phyloP scores from a whole-genome alignment of 2,329 filamentous ascomycete species.

The Monosporascus cannonballus region DNA sequence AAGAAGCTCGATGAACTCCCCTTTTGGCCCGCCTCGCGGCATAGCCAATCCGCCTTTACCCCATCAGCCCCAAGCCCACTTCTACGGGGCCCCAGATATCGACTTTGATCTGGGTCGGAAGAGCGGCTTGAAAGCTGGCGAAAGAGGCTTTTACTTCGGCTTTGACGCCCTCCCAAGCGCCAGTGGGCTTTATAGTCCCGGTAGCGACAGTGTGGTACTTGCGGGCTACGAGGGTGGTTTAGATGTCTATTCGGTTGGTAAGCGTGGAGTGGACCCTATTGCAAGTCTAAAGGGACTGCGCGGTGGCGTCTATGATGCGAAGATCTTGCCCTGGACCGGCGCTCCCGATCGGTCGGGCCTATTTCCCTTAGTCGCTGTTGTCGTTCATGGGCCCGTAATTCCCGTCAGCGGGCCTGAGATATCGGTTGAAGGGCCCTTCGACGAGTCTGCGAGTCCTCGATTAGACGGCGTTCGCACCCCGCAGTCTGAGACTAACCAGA shows the following conservation, averaged over 20 bases:
- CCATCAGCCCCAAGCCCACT: constrained; percentile 61
- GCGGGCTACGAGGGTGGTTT: constrained; percentile 76
- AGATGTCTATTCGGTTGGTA: constrained; percentile 68
- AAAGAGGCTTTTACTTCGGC: constrained; percentile 70
- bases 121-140: constrained; percentile 54
- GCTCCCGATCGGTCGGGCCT: constrained; percentile 46
- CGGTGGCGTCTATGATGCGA: constrained; percentile 75
- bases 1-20: constrained; percentile 48
- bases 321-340: constrained; percentile 67
- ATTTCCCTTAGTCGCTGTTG: constrained; percentile 71
- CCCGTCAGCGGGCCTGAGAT: constrained; percentile 33
- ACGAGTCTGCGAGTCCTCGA: constrained; percentile 32
- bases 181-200: constrained; percentile 27
- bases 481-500: constrained; percentile 32
- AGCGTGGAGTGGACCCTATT: constrained; percentile 63
- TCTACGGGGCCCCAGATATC: constrained; percentile 64
- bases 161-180: constrained; percentile 65
- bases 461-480: constrained; percentile 37
- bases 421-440: constrained; percentile 28
- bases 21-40: constrained; percentile 33
- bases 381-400: constrained; percentile 70
- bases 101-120: constrained; percentile 50
- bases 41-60: constrained; percentile 47
- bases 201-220: constrained; percentile 60
- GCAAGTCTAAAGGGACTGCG: constrained; percentile 69